Evolutionary conservation across 768 basidiomycete genomes (phyloP).

Genomic region (Xerocomellus chrysenteron): DNA sequence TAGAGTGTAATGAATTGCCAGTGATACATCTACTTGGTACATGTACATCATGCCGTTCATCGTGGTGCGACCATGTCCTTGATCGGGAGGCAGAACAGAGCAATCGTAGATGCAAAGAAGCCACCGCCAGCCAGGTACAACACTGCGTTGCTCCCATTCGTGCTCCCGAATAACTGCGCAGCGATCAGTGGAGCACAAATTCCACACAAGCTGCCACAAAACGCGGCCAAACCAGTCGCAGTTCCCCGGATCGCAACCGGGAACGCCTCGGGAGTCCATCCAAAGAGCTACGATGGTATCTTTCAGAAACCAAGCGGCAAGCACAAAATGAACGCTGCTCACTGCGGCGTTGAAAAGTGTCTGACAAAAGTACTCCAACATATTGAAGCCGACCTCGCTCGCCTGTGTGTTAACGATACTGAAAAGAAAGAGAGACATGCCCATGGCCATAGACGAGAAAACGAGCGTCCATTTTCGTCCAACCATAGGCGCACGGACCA

Average conservation of each 20-base stretch:
- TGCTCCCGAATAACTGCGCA: constrained; percentile 1
- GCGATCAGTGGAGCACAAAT: constrained; percentile 1
- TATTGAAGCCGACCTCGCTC: constrained; percentile 8
- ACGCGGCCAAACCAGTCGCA: constrained; percentile 6
- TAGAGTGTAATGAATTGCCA: no score
- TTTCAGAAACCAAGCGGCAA: neutral
- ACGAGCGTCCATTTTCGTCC: constrained; percentile 20
- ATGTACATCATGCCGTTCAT: neutral
- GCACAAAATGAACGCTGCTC: neutral
- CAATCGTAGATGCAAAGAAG: constrained; percentile 9
- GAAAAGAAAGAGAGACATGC: constrained; percentile 9
- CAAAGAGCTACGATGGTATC: constrained; percentile 4
- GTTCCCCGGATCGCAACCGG: constrained; percentile 15
- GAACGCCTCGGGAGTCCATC: constrained; percentile 20
- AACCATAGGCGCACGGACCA: constrained; percentile 13
- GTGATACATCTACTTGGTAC: neutral
- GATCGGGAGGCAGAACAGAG: constrained; percentile 4
- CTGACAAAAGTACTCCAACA: constrained; percentile 10
- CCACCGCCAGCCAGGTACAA: constrained; percentile 14
- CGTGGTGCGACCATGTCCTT: constrained; percentile 15
- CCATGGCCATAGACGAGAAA: constrained; percentile 8
- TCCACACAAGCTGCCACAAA: constrained; percentile 1
- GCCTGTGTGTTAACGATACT: constrained; percentile 11
- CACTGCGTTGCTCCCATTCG: constrained; percentile 4
- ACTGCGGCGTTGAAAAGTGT: constrained; percentile 10